Evolutionary conservation across 2,329 filamentous ascomycete genomes (phyloP), one percentile per base, ranked within the genome.

Genomic region (Didymella lethalis): DNA sequence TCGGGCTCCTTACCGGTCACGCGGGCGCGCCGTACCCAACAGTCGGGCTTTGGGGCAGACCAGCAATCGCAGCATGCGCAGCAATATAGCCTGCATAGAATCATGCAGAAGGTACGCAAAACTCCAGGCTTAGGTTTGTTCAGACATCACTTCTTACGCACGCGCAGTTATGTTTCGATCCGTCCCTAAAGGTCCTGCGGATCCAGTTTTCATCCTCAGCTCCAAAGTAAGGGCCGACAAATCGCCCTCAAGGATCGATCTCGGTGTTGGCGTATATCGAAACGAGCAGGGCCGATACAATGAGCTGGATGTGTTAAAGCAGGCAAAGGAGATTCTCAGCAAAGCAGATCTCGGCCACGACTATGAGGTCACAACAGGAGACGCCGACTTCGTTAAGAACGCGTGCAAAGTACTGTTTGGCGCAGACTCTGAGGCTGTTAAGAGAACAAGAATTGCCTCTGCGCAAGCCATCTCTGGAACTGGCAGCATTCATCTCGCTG

Each of bases 401-500:
- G 32, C 32, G 16, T 36, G 32, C 32, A 36, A n/a, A 18, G 14
- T 36, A 36, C 32, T 36, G 3, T n/a, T 36, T 36, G 32, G 32
- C 32, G 16, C 32, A 36, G 32, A 36, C 2, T 36, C 32, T 16
- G 32, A 36, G 32, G 32, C 16, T 36, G 32, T 36, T 16, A n/a
- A 36, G 32, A 36, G 4, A n/a, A 14, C 16, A 18, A 36, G 16
- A 18, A 18, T 36, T 36, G 32, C 16, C 16, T 36, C 32, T 0
- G 74, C 76, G 0, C 77, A 79, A 60, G 75, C 76, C 8, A 76
- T 79, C 31, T 78, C 76, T 0, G 76, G 77, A 7, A 79, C 77
- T 0, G 77, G 77, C 2, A 73, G 77, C 5, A 71, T 73, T 34
- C 75, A 78, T 49, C 64, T 79, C n/a, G 77, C 68, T 18, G 73